Base-by-base conservation (phyloP, 1,284 basidiomycete genomes). In the Cryptococcus wingfieldii region DNA sequence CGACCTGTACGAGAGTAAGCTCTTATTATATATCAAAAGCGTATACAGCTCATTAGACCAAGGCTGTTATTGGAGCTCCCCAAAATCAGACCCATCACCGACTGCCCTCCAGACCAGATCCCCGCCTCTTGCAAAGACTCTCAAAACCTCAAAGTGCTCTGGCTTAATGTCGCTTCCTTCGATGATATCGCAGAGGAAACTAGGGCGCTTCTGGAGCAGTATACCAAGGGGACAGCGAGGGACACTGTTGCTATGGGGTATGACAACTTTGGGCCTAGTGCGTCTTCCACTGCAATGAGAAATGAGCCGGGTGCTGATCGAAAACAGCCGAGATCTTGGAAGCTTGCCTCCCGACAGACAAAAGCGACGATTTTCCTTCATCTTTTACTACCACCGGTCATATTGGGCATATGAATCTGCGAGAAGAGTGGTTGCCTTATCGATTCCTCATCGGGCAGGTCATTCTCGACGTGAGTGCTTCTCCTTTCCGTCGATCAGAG, bases 351-450 rank as follows among this genome's bases (percentile, higher is more conserved):
- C 93, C 93, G 0, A 81, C 86, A 58, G 80, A 85, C 18, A 79
- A 93, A 2, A 80, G 83, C 19, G 85, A 88, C 48, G 88, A 87
- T 42, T 84, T 89, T 1, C 95, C 95, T 0, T 84, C 85, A 1
- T 88, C 90, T 0, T 98, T 93, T 77, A 87, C 95, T 10, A 83
- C 84, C 55, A 89, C 86, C 1, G 95, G 96, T 0, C 96, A 98
- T 75, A 86, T 98, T 53, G 92, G 90, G 1, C 96, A 98, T 71
- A 78, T 98, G 57, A 99, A 99, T 71, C 81, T 98, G 25, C 84
- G 88, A 58, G 84, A 87, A 28, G 88, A 94, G 72, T 98, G 93
- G 78, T 72, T 96, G 28, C 92, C 93, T 4, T 98, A 89, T 78
- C 92, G 92, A 71, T 78, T 88, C 65, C 75, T 95, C 34, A 96